These are phyloP conservation scores for Dactylellina cionopaga DNA, from an alignment of 2,329 filamentous ascomycete species.

Conservation along the genomic window DNA sequence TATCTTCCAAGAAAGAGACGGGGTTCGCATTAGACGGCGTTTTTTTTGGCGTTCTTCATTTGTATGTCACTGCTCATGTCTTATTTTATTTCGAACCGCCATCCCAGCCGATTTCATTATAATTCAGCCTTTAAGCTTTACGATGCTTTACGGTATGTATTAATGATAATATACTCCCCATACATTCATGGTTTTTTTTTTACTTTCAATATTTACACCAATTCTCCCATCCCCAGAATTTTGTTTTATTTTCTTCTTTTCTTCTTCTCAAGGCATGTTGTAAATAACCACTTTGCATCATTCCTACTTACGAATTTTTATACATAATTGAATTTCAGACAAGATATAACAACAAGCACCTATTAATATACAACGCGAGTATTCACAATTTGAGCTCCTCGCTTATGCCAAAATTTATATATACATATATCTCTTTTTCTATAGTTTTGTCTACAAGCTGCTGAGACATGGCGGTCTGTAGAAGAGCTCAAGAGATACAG, in stretches of 20 bases:
- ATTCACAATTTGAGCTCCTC: too few relatives aligned
- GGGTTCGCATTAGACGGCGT: constrained; percentile 41
- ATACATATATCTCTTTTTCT: too few relatives aligned
- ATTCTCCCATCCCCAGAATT: too few relatives aligned
- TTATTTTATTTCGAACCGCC: not conserved
- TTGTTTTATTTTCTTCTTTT: not conserved
- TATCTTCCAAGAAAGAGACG: constrained; percentile 24
- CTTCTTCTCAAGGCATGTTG: not conserved
- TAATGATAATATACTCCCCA: constrained; percentile 3
- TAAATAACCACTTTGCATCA: not conserved
- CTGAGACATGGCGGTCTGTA: too few relatives aligned
- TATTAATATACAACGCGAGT: too few relatives aligned
- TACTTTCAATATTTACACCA: not conserved
- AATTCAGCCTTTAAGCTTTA: too few relatives aligned
- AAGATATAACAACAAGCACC: too few relatives aligned
- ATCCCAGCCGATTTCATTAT: not conserved
- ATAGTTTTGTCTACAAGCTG: too few relatives aligned
- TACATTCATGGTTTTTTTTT: not conserved
- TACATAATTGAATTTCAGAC: not conserved
- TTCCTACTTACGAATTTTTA: not conserved
- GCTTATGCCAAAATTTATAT: too few relatives aligned
- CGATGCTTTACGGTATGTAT: constrained; percentile 20
- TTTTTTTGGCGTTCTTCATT: constrained; percentile 12
- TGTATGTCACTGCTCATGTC: not conserved
- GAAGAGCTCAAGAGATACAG: too few relatives aligned